Percentiles rank a stretch among this genome's conserved stretches.
phyloP scores from a whole-genome alignment of 1,284 basidiomycete genomes.

The Ganoderma lucidum region DNA sequence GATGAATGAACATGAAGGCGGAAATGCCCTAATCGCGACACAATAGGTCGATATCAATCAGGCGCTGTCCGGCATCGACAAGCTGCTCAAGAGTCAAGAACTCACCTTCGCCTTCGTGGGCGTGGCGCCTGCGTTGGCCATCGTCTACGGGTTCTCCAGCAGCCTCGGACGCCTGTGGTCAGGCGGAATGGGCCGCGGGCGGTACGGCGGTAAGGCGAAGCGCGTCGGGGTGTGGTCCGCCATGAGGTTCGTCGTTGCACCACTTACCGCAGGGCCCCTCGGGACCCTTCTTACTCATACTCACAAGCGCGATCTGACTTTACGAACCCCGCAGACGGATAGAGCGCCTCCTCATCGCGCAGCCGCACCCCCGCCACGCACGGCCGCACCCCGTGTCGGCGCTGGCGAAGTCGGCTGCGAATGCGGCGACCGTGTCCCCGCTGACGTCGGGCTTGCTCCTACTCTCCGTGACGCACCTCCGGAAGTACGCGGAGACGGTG shows the following conservation, averaged over 20 bases:
- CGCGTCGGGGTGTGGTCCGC: conserved; percentile 65
- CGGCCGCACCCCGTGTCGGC: conserved; percentile 14
- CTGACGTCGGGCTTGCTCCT: conserved; percentile 78
- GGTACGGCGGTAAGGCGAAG: conserved; percentile 59
- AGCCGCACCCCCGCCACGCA: conserved; percentile 36
- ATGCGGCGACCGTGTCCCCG: conserved; percentile 49
- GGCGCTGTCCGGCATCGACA: conserved; percentile 88
- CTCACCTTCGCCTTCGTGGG: conserved; percentile 98
- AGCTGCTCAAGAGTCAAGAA: conserved; percentile 93
- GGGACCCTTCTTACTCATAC: background rate
- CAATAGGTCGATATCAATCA: conserved; percentile 89
- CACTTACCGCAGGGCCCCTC: background rate
- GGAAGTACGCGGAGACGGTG: conserved; percentile 64
- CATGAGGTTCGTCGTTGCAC: conserved; percentile 58
- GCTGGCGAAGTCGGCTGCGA: conserved; percentile 14
- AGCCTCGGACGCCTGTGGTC: conserved; percentile 60
- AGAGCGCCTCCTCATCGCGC: conserved; percentile 73
- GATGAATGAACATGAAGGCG: background rate
- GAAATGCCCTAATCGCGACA: background rate
- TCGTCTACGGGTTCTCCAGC: conserved; percentile 77
- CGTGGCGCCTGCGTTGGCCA: conserved; percentile 88
- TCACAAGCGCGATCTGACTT: background rate
- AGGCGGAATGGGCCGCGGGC: conserved; percentile 54
- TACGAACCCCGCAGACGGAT: conserved; percentile 57
- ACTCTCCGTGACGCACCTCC: conserved; percentile 74